Evolutionary conservation across 805 yeast genomes (phyloP).

Genomic region (Yarrowia yakushimensis): DNA sequence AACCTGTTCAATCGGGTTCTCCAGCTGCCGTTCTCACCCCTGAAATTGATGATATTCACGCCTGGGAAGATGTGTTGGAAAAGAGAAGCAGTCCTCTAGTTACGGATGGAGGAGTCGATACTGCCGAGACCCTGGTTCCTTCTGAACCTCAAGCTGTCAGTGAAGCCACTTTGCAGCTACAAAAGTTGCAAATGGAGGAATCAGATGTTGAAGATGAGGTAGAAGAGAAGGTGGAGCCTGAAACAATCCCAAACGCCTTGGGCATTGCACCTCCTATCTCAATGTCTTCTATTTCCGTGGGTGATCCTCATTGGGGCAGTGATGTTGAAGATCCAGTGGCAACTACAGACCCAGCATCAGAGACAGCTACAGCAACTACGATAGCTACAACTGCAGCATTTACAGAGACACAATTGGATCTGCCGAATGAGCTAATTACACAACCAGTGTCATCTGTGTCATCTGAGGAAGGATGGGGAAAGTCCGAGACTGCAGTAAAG

Average conservation of each 20-base stretch:
- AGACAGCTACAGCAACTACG: background rate
- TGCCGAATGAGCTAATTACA: too few species aligned
- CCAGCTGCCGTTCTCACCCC: conserved; percentile 2
- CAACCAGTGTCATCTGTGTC: too few species aligned
- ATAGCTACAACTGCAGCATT: background rate
- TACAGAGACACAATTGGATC: background rate
- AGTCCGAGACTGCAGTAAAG: background rate
- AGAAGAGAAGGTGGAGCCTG: background rate
- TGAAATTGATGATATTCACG: conserved; percentile 9
- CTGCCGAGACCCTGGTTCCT: background rate
- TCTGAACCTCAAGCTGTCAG: background rate
- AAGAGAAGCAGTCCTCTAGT: background rate
- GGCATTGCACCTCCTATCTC: background rate
- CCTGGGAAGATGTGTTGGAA: background rate
- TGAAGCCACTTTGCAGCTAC: background rate
- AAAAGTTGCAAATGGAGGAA: background rate
- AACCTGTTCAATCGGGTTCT: background rate
- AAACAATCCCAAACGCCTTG: background rate
- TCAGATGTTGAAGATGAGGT: background rate
- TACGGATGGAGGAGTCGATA: background rate
- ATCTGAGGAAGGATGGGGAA: background rate
- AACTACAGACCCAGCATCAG: too few species aligned
- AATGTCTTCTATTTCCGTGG: background rate
- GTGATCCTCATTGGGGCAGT: background rate
- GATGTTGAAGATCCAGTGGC: background rate